Base-by-base conservation (phyloP, 129 eudicot species). In the Saussurea involucrata region DNA sequence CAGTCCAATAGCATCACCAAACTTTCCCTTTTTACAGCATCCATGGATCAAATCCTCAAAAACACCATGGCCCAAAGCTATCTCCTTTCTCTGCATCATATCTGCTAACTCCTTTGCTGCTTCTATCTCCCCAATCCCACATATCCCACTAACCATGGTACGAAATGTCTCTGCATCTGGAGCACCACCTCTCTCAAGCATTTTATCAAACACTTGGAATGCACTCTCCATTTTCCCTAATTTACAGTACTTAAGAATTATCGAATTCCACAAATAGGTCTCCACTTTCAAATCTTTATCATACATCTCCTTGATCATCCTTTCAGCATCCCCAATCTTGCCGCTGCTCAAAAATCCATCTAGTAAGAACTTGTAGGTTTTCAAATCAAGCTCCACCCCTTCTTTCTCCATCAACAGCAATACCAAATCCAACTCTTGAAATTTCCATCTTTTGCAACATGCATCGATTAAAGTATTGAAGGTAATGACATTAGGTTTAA, bases 371-470 rank as follows among this genome's bases (percentile, higher is more conserved):
- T 65, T 73, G 27, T 66, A 82, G 8, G 87, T 88, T 25, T 82
- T 68, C 27, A 22, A 72, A 76, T 80, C 68, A 57, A 71, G 76
- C 36, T 75, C 82, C 72, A 88, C 86, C 1, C 76, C 73, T 83
- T 68, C 81, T 63, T 57, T 80, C 61, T 71, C 82, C 92, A 88
- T 88, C 74, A 88, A 83, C 57, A 8, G 8, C 42, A 86, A 42
- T 5, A 78, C 72, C 82, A 69, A 66, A 25, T 73, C 82, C 77
- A 88, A 66, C 76, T 88, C 93, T 32, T 66, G 79, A 58, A 86
- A 83, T 24, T 83, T 63, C 90, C 90, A 88, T 66, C 90, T 83
- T 67, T 77, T 79, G 11, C 83, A 46, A 76, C 93, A 88, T 0
- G 88, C 83, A 78, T 76, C 82, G 2, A 88, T 63, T 44, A 88